Percentiles rank a stretch among this genome's conserved stretches.
Conservation (phyloP, 2,329 filamentous ascomycete genomes). For the Lachnellula occidentalis region DNA sequence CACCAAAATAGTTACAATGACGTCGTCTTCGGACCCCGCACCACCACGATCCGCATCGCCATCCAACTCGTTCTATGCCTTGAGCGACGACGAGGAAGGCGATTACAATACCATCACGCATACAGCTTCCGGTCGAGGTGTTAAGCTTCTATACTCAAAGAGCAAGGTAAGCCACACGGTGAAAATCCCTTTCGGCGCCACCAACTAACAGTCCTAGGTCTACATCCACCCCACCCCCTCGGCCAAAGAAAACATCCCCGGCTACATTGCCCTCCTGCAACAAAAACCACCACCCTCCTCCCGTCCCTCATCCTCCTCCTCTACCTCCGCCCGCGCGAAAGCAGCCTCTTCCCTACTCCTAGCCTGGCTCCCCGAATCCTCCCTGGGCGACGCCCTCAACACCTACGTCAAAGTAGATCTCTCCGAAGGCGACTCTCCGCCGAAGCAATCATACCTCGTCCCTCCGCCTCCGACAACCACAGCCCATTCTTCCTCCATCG, state of each 20-base stretch:
- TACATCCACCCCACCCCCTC: constrained; percentile 94
- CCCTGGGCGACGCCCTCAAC: constrained; percentile 77
- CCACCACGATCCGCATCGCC: constrained; percentile 56
- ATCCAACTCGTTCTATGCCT: constrained; percentile 83
- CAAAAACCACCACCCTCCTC: constrained; percentile 58
- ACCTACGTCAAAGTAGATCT: constrained; percentile 96
- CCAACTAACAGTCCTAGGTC: constrained; percentile 50
- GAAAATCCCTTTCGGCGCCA: constrained; percentile 1
- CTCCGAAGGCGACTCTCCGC: constrained; percentile 71
- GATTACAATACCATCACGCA: constrained; percentile 93
- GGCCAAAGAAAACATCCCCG: constrained; percentile 90
- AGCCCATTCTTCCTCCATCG: constrained; percentile 62
- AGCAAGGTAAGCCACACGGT: constrained; percentile 65
- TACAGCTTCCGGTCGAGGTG: constrained; percentile 68
- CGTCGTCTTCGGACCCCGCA: constrained; percentile 25
- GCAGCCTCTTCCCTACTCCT: constrained; percentile 72
- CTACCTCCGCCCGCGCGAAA: constrained; percentile 41
- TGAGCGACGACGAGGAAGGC: constrained; percentile 94
- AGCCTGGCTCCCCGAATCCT: constrained; percentile 88
- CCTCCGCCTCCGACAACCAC: constrained; percentile 85
- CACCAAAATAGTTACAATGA: constrained; percentile 2
- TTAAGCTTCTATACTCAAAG: constrained; percentile 92
- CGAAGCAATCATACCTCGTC: constrained; percentile 83
- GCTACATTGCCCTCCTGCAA: constrained; percentile 88
- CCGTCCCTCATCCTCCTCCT: constrained; percentile 26